Base-by-base conservation (phyloP, 805 yeast species). In the Pichia thaimueangensis region DNA sequence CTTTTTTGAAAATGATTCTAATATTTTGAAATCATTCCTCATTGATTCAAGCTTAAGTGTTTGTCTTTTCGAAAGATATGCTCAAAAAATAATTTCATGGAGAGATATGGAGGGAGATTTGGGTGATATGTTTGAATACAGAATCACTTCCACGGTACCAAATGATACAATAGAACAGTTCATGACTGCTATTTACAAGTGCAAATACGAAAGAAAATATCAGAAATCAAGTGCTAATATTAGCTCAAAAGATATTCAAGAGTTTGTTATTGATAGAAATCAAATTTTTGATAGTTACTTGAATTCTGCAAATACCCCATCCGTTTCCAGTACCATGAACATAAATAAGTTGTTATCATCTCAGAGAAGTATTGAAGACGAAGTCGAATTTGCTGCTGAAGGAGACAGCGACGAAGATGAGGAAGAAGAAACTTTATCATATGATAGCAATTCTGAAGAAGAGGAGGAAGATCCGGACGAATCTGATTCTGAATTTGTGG, bases 71-170 rank as follows among this genome's bases (percentile, higher is more conserved):
- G 68, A 73, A 43, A 72, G 73, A 41, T 61, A 67, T 31, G 74
- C 76, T 29, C 65, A 72, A 4, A 64, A 69, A 30, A 77, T 80
- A 2, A 72, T 91, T 22, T 68, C 82, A 0, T 91, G 97, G 97
- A 70, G 65, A 12, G 96, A 93, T 59, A 57, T 78, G 29, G 79
- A 78, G 34, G 96, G 96, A n/a, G 96, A 89, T 54, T 69, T 71
- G 5, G 96, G 87, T 20, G 97, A 89, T 55, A 65, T 70, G 48
- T 87, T 82, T 60, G 95, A 88, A 61, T 89, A 86, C 62, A 71
- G 83, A 19, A 76, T 86, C 38, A 86, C 79, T 47, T 73, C 71
- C 37, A 71, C 73, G 12, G 74, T 80, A n/a, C 67, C 76, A 8
- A 53, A 65, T 13, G 75, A 69, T 21, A 71, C 78, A 30, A 75